phyloP scores from a whole-genome alignment of 345 rosid genomes.

The Aegle marmelos region DNA sequence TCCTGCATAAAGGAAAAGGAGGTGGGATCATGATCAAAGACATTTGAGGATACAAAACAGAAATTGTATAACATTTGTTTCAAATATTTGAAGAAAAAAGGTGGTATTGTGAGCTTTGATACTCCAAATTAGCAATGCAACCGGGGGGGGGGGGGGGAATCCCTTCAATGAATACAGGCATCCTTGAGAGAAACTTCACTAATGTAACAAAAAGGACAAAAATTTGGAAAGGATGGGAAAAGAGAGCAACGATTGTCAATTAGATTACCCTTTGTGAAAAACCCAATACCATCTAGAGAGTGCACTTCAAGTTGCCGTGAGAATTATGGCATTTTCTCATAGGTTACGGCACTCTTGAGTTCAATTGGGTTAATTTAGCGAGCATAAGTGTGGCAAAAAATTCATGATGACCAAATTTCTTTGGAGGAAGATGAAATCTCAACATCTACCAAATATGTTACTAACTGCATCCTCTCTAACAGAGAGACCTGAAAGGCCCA shows the following conservation, averaged over 20 bases:
- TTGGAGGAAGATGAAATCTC: constrained; percentile 24
- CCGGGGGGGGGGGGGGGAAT: not conserved
- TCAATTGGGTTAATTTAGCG: not conserved
- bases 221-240: not conserved
- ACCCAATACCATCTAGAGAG: not conserved
- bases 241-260: not conserved
- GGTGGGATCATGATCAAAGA: not conserved
- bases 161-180: not conserved
- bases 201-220: not conserved
- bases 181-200: not conserved
- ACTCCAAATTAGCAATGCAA: not conserved
- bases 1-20: constrained; percentile 48
- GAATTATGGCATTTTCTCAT: not conserved
- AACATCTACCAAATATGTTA: constrained; percentile 91
- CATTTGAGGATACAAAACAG: not conserved
- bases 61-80: not conserved
- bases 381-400: not conserved
- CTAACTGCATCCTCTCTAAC: constrained; percentile 94
- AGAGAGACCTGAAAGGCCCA: constrained; percentile 71
- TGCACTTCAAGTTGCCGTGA: not conserved
- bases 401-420: constrained; percentile 5
- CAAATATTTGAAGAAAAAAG: not conserved
- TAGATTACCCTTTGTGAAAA: not conserved
- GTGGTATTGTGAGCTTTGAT: not conserved
- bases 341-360: not conserved